Conservation (phyloP, 371 early-diverging fungal genomes). For the Rhizopus stolonifer region DNA sequence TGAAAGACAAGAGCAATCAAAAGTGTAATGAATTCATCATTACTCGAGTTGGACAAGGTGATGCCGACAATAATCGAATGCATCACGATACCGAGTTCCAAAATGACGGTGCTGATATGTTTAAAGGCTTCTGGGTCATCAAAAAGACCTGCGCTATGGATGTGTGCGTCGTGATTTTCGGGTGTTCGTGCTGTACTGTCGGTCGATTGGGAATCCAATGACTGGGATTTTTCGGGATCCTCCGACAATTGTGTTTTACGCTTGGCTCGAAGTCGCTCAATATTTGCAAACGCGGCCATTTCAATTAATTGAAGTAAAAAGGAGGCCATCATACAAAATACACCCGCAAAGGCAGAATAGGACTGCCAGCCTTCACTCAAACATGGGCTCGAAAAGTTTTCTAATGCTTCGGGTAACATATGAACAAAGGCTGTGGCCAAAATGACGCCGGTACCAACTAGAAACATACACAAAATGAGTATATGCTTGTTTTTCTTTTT, state of each 20-base stretch:
- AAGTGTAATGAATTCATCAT: constrained; percentile 65
- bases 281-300: constrained; percentile 29
- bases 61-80: constrained; percentile 90
- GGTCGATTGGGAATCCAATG: constrained; percentile 7
- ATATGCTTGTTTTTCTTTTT: too few relatives aligned
- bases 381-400: constrained; percentile 44
- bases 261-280: constrained; percentile 21
- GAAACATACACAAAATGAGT: neutral
- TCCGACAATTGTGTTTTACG: constrained; percentile 7
- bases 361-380: constrained; percentile 31
- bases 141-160: constrained; percentile 47
- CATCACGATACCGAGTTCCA: constrained; percentile 85
- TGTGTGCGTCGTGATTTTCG: constrained; percentile 13
- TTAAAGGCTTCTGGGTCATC: constrained; percentile 28
- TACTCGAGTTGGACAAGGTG: constrained; percentile 69
- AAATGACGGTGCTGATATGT: constrained; percentile 54
- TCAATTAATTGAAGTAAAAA: constrained; percentile 45
- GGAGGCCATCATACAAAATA: constrained; percentile 49
- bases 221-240: constrained; percentile 21
- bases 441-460: constrained; percentile 50
- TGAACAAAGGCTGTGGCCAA: constrained; percentile 51
- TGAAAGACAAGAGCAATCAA: constrained; percentile 86
- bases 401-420: constrained; percentile 44
- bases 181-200: constrained; percentile 13
- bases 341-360: constrained; percentile 45